These are phyloP conservation scores for Parietaria judaica DNA, from an alignment of 306 rosid species.

Conservation along the genomic window DNA sequence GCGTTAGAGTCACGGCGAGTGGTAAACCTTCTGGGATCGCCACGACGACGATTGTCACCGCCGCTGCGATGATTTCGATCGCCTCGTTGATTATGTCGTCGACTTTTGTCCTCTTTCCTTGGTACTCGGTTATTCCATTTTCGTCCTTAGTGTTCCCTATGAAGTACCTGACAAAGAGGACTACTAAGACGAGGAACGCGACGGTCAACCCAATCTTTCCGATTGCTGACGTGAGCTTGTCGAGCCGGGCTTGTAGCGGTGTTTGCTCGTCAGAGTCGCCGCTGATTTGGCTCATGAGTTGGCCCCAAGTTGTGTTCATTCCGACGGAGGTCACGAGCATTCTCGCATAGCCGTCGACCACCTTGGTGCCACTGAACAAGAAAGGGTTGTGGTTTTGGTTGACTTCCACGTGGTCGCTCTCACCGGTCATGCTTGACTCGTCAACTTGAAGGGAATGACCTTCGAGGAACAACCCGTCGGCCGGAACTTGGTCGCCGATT, in stretches of 20 bases:
- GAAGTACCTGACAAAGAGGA: constrained; percentile 33
- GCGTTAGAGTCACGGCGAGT: constrained; percentile 35
- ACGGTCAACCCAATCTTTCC: constrained; percentile 36
- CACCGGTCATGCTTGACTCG: constrained; percentile 52
- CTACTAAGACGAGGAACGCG: constrained; percentile 37
- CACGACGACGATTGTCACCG: constrained; percentile 38
- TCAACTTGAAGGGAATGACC: constrained; percentile 38
- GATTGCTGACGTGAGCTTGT: constrained; percentile 34
- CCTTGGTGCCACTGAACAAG: constrained; percentile 34
- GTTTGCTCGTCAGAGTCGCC: constrained; percentile 22
- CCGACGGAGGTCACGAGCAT: constrained; percentile 48
- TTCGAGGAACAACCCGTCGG: constrained; percentile 34
- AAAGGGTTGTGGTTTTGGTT: constrained; percentile 22
- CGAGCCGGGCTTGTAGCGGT: constrained; percentile 31
- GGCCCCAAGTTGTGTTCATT: constrained; percentile 38
- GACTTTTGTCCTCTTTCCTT: constrained; percentile 22
- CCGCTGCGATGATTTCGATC: constrained; percentile 29
- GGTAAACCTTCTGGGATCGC: constrained; percentile 53
- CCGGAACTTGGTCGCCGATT: constrained; percentile 42
- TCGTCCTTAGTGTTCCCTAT: constrained; percentile 35
- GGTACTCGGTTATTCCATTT: constrained; percentile 25
- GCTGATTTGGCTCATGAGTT: constrained; percentile 40
- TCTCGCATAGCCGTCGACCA: constrained; percentile 33
- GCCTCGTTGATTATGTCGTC: constrained; percentile 29
- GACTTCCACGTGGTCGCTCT: constrained; percentile 32